Evolutionary conservation across 768 basidiomycete genomes (phyloP).

Genomic region (Podaxis sp.): DNA sequence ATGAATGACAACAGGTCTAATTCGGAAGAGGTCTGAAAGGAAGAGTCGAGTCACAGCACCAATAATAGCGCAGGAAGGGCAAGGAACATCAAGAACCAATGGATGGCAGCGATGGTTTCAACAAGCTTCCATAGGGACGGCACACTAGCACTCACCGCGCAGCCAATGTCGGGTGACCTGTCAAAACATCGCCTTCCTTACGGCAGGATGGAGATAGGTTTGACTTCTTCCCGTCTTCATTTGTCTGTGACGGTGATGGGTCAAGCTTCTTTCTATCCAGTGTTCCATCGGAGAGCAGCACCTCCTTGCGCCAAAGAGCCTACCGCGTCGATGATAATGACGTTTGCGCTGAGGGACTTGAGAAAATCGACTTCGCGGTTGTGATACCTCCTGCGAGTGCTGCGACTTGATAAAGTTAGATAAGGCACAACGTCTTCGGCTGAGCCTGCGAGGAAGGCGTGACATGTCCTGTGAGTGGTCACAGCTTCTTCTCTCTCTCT

Average conservation of each 20-base stretch:
- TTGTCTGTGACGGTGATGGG: conserved; percentile 84
- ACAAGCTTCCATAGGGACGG: conserved; percentile 82
- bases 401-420: conserved; percentile 57
- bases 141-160: conserved; percentile 70
- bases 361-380: conserved; percentile 94
- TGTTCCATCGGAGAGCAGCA: conserved; percentile 66
- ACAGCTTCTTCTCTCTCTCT: too few relatives aligned
- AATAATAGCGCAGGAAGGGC: not conserved
- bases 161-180: conserved; percentile 71
- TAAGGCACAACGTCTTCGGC: not conserved
- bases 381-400: conserved; percentile 97
- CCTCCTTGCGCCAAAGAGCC: conserved; percentile 64
- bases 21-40: conserved; percentile 61
- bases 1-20: conserved; percentile 85
- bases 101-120: conserved; percentile 83
- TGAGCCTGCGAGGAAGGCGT: too few relatives aligned
- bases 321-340: conserved; percentile 83
- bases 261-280: conserved; percentile 82
- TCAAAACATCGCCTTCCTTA: conserved; percentile 73
- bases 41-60: not conserved
- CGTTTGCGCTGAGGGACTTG: conserved; percentile 79
- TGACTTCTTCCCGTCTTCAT: conserved; percentile 67
- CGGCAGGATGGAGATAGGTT: conserved; percentile 89
- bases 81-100: conserved; percentile 60
- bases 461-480: too few relatives aligned